These are phyloP conservation scores for Penicillium verhagenii DNA, from an alignment of 495 filamentous ascomycete genomes.

Conservation along the genomic window DNA sequence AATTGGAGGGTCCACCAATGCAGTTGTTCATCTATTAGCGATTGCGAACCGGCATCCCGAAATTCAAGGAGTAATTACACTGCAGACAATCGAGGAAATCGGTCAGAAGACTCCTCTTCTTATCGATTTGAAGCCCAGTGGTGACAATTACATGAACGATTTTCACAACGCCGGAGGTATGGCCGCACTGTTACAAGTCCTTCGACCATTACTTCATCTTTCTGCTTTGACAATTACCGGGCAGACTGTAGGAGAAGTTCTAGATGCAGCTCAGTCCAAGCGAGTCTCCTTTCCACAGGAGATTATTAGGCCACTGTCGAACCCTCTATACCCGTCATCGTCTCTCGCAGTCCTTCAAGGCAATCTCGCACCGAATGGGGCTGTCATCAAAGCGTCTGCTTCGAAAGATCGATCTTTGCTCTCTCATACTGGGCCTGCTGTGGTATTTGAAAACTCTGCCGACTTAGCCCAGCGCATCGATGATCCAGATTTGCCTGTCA, in stretches of 20 bases:
- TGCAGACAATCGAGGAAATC: conserved; percentile 59
- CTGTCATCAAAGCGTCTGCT: conserved; percentile 63
- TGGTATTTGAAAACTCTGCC: conserved; percentile 57
- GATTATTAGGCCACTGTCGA: conserved; percentile 51
- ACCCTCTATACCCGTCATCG: conserved; percentile 55
- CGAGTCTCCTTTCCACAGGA: conserved; percentile 37
- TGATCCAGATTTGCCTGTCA: conserved; percentile 50
- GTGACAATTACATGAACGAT: conserved; percentile 69
- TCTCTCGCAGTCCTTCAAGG: conserved; percentile 54
- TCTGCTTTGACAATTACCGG: conserved; percentile 58
- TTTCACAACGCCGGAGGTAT: conserved; percentile 70
- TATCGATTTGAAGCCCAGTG: conserved; percentile 66
- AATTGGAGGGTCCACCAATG: conserved; percentile 69
- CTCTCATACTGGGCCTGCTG: conserved; percentile 51
- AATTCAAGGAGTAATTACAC: conserved; percentile 52
- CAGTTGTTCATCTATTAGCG: conserved; percentile 64
- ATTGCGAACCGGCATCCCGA: conserved; percentile 59
- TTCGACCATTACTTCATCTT: conserved; percentile 58
- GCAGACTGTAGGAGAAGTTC: conserved; percentile 54
- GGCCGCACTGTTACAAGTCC: conserved; percentile 52
- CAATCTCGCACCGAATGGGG: conserved; percentile 57
- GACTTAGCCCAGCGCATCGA: conserved; percentile 61
- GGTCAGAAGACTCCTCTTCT: conserved; percentile 59
- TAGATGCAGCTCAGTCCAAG: conserved; percentile 47
- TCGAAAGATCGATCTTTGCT: conserved; percentile 53